phyloP scores from a whole-genome alignment of 306 rosid genomes.

The Trichosanthes cucumerina region DNA sequence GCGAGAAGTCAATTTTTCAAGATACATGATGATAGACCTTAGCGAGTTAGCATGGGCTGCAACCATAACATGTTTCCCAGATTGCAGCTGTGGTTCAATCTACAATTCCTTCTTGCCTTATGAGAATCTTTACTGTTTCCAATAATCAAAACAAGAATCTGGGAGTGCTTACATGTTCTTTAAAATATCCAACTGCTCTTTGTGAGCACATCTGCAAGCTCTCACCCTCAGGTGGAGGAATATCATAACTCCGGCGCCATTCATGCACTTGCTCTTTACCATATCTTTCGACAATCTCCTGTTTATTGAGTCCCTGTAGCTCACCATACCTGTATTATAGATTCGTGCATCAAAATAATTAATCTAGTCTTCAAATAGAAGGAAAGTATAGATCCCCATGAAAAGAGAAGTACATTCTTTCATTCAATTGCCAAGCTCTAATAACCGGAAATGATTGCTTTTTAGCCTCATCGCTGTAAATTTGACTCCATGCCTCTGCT shows the following conservation, averaged over 20 bases:
- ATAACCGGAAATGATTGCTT: constrained; percentile 83
- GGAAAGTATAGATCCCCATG: neutral
- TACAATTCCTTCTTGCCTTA: constrained; percentile 24
- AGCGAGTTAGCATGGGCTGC: constrained; percentile 95
- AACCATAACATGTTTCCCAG: constrained; percentile 92
- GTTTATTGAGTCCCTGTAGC: constrained; percentile 87
- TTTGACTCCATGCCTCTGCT: constrained; percentile 73
- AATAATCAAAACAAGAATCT: neutral
- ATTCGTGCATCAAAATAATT: constrained; percentile 8
- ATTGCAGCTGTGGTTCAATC: constrained; percentile 78
- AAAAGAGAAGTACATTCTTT: constrained; percentile 68
- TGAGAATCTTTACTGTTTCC: neutral
- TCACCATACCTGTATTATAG: constrained; percentile 63
- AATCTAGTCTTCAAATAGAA: neutral
- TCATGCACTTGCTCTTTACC: constrained; percentile 91
- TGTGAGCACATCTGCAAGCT: constrained; percentile 97
- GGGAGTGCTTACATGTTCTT: constrained; percentile 45
- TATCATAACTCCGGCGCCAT: constrained; percentile 93
- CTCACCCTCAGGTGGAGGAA: constrained; percentile 92
- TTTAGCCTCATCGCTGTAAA: constrained; percentile 76
- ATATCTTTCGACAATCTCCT: constrained; percentile 92
- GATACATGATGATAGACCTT: constrained; percentile 94
- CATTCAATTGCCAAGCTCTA: constrained; percentile 81
- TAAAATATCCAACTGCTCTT: constrained; percentile 93
- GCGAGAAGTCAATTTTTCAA: constrained; percentile 81